Percentiles rank a stretch among this genome's conserved stretches.
Conservation (phyloP, 345 rosid genomes). For the Camelina sativa region DNA sequence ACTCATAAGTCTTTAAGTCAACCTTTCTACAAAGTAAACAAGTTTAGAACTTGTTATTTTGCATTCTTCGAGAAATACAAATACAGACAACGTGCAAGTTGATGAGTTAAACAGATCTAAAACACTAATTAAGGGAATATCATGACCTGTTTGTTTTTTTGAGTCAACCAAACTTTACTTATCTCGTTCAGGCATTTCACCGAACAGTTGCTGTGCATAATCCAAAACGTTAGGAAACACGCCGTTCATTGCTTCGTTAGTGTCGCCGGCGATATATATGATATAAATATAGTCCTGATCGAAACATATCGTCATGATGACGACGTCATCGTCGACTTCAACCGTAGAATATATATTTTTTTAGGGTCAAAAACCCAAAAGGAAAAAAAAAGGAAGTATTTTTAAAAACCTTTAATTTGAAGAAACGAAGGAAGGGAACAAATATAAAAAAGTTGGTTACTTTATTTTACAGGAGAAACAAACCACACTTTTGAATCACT, state of each 20-base stretch:
- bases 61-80: not conserved
- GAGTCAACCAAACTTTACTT: not conserved
- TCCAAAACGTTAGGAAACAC: not conserved
- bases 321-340: no score
- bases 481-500: not conserved
- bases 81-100: not conserved
- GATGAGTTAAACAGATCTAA: not conserved
- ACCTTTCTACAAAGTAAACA: slow-evolving; percentile 12
- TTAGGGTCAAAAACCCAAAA: no score
- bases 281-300: not conserved
- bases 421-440: not conserved
- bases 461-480: not conserved
- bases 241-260: not conserved
- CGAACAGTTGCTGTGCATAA: slow-evolving; percentile 13
- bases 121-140: not conserved
- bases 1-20: slow-evolving; percentile 10
- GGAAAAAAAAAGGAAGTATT: not conserved
- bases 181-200: slow-evolving; percentile 27
- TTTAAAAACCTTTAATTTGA: not conserved
- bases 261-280: not conserved
- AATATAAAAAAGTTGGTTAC: not conserved
- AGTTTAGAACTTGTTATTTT: slow-evolving; percentile 7
- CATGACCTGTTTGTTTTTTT: not conserved
- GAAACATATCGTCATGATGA: no score
- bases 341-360: no score